Evolutionary conservation across 306 rosid genomes (phyloP).

Genomic region (Boehmeria nivea): DNA sequence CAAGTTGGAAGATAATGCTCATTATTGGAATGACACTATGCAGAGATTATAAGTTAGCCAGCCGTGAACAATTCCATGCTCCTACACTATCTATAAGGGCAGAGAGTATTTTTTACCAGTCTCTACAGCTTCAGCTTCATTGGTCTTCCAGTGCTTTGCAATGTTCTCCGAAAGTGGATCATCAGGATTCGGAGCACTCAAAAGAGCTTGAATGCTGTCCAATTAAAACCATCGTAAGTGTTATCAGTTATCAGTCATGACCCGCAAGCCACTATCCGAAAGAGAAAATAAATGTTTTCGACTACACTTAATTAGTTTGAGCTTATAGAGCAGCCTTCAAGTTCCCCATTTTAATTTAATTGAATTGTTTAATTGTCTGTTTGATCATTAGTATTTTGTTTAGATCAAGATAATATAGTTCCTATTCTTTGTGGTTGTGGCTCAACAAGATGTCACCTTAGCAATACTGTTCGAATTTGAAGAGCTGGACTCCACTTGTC

Average conservation of each 20-base stretch:
- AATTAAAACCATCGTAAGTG: not conserved
- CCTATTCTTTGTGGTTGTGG: not conserved
- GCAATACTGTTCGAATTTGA: constrained; percentile 32
- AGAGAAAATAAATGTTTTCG: not conserved
- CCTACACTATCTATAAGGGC: no score
- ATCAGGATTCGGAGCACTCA: constrained; percentile 88
- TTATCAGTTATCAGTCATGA: not conserved
- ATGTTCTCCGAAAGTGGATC: constrained; percentile 89
- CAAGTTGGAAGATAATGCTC: no score
- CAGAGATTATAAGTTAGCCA: no score
- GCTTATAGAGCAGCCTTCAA: not conserved
- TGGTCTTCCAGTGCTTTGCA: constrained; percentile 80
- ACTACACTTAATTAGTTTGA: no score
- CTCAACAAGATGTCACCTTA: constrained; percentile 21
- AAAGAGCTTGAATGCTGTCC: constrained; percentile 66
- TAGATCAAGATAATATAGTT: not conserved
- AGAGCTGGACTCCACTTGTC: constrained; percentile 39
- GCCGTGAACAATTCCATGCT: not conserved
- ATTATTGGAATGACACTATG: no score
- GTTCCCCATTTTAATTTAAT: no score
- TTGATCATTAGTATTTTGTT: no score
- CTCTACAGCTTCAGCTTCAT: constrained; percentile 78
- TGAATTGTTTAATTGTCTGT: no score
- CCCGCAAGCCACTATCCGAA: not conserved
- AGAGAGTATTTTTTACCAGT: no score